phyloP scores from a whole-genome alignment of 495 filamentous ascomycete genomes.

The Platismatia glauca region DNA sequence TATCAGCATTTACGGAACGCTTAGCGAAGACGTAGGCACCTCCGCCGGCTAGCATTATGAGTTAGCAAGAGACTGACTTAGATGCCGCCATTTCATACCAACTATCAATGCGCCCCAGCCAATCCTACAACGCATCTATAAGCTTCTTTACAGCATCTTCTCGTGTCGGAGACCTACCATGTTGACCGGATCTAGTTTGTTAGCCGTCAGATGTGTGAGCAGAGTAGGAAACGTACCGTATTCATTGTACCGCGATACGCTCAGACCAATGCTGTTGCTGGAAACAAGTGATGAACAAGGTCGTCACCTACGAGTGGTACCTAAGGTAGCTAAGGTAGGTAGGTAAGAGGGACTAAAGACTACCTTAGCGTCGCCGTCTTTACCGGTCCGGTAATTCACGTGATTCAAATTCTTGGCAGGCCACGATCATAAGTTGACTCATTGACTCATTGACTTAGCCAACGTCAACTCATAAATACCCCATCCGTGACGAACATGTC shows the following conservation, averaged over 20 bases:
- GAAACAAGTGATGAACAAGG: not conserved
- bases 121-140: constrained; percentile 42
- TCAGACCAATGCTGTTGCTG: not conserved
- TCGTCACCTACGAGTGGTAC: not conserved
- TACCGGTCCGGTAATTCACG: no score
- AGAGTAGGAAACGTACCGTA: constrained; percentile 29
- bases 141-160: not conserved
- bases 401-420: no score
- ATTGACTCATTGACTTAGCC: no score
- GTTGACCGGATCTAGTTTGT: constrained; percentile 42
- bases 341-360: no score
- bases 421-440: no score
- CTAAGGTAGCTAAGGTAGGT: not conserved
- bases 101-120: constrained; percentile 82
- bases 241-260: constrained; percentile 31
- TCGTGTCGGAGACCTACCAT: constrained; percentile 35
- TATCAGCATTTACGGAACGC: constrained; percentile 82
- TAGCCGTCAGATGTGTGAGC: not conserved
- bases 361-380: no score
- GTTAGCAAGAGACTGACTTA: not conserved
- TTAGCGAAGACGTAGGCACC: constrained; percentile 97
- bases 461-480: no score
- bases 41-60: constrained; percentile 54
- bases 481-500: no score
- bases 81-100: constrained; percentile 42